Conservation (phyloP, 2,329 filamentous ascomycete genomes). For the Alternaria triticimaculans region DNA sequence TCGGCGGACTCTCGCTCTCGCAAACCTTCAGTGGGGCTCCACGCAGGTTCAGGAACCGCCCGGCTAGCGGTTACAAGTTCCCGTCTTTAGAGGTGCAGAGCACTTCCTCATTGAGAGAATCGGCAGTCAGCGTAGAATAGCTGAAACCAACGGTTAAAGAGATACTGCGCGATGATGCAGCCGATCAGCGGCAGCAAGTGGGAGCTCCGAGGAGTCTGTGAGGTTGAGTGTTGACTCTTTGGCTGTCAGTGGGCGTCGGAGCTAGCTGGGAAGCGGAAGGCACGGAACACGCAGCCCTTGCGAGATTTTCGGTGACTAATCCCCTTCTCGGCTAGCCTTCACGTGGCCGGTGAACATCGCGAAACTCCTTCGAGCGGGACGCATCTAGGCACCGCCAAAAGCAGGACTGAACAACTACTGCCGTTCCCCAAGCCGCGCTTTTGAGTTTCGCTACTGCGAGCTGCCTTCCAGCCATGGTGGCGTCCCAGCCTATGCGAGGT, state of each 20-base stretch:
- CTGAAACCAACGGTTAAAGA: slow-evolving; percentile 4
- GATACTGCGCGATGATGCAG: neutral
- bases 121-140: neutral
- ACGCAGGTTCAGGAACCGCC: slow-evolving; percentile 1
- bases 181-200: neutral
- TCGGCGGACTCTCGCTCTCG: neutral
- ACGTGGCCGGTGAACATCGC: neutral
- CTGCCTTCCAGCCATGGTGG: neutral
- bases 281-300: slow-evolving; percentile 1
- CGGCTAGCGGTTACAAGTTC: slow-evolving; percentile 1
- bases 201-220: neutral
- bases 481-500: slow-evolving; percentile 1
- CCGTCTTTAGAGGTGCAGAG: neutral
- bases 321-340: neutral
- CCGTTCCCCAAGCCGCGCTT: neutral
- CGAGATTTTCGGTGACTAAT: slow-evolving; percentile 2
- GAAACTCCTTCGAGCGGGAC: neutral
- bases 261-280: neutral
- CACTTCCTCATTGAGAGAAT: neutral
- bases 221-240: neutral
- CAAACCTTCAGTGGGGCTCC: neutral
- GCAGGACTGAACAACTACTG: neutral
- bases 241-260: neutral
- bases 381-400: neutral
- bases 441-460: slow-evolving; percentile 1